Evolutionary conservation across 2,329 filamentous ascomycete species (phyloP).

Genomic region (Apiospora malaysiana): DNA sequence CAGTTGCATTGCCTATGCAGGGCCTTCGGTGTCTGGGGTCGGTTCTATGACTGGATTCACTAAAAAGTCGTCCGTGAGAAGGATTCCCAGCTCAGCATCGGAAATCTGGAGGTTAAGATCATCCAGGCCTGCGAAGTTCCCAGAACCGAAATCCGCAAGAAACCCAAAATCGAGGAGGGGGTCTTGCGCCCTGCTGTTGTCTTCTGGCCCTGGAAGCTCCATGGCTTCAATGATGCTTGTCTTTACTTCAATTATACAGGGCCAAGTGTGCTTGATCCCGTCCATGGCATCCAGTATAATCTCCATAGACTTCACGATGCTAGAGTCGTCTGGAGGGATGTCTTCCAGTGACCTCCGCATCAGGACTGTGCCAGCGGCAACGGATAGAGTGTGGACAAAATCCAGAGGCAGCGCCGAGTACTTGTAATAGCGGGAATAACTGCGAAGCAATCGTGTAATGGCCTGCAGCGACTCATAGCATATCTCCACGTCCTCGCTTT

Average conservation of each 20-base stretch:
- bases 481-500: slow-evolving; percentile 53
- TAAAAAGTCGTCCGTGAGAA: slow-evolving; percentile 23
- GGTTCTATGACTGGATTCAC: not conserved
- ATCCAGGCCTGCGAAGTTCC: not conserved
- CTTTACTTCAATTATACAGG: slow-evolving; percentile 50
- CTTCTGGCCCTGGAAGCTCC: slow-evolving; percentile 22
- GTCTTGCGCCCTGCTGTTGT: slow-evolving; percentile 25
- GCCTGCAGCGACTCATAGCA: slow-evolving; percentile 55
- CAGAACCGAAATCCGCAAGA: slow-evolving; percentile 25
- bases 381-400: slow-evolving; percentile 44
- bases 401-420: slow-evolving; percentile 49
- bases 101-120: slow-evolving; percentile 22
- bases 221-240: slow-evolving; percentile 39
- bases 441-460: slow-evolving; percentile 51
- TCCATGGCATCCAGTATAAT: slow-evolving; percentile 56
- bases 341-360: slow-evolving; percentile 52
- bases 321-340: slow-evolving; percentile 46
- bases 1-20: not conserved
- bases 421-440: slow-evolving; percentile 50
- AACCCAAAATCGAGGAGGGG: slow-evolving; percentile 35
- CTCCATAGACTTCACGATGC: slow-evolving; percentile 57
- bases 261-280: slow-evolving; percentile 57
- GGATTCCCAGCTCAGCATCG: slow-evolving; percentile 23
- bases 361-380: slow-evolving; percentile 52
- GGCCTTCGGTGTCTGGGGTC: not conserved